Conservation (phyloP, 73 alveolate species). For the Paramecium biaurelia region DNA sequence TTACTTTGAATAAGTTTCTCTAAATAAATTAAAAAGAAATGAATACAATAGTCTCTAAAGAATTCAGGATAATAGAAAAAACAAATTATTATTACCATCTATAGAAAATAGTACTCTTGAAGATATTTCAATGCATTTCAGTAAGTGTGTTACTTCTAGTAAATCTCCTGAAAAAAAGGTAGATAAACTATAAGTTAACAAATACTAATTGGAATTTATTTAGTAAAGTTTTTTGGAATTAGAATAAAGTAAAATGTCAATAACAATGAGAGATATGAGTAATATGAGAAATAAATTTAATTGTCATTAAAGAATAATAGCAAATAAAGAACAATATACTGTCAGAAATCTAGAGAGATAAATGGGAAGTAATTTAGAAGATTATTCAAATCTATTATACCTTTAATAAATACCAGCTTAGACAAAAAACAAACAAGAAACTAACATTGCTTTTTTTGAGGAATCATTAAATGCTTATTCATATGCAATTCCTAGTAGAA, state of each 20-base stretch:
- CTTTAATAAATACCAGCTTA: background rate
- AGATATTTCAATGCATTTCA: conserved; percentile 11
- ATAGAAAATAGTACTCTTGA: conserved; percentile 10
- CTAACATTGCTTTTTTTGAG: background rate
- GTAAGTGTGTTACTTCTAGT: background rate
- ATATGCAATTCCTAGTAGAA: conserved; percentile 19
- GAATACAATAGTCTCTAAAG: background rate
- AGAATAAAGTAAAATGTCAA: background rate
- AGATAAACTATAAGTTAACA: background rate
- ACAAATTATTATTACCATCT: background rate
- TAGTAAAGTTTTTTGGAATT: background rate
- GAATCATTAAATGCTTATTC: background rate
- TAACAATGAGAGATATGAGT: conserved; percentile 16
- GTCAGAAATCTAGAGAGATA: background rate
- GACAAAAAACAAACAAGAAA: background rate
- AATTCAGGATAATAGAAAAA: background rate
- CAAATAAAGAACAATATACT: background rate
- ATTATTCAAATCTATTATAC: background rate
- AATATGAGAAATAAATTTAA: background rate
- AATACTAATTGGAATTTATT: background rate
- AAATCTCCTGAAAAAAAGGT: background rate
- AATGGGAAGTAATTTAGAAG: background rate
- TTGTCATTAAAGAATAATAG: background rate
- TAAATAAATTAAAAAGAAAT: background rate
- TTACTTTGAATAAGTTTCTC: background rate